Evolutionary conservation across 139 green algal species (phyloP).

Genomic region (Chlorokybus atmophyticus): DNA sequence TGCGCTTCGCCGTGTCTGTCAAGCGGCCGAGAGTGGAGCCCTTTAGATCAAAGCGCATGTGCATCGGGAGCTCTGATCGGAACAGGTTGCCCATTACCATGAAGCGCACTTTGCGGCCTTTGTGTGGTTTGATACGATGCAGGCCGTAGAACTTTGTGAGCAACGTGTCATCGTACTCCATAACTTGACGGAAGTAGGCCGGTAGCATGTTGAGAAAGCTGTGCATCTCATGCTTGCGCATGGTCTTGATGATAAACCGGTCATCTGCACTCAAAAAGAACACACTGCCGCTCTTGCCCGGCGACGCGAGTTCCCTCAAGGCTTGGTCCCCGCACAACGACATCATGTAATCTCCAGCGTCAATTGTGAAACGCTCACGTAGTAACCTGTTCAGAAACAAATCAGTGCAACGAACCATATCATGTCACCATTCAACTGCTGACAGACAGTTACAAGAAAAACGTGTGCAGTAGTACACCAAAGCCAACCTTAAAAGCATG

Average conservation of each 20-base stretch:
- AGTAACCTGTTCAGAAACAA: slow-evolving; percentile 35
- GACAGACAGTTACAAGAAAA: too few species aligned
- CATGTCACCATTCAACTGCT: too few species aligned
- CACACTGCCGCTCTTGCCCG: slow-evolving; percentile 70
- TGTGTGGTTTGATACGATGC: slow-evolving; percentile 57
- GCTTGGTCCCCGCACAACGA: slow-evolving; percentile 62
- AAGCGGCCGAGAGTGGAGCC: slow-evolving; percentile 59
- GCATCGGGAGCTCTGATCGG: slow-evolving; percentile 66
- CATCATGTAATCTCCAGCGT: slow-evolving; percentile 60
- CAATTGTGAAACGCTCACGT: slow-evolving; percentile 51
- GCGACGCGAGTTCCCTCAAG: slow-evolving; percentile 75
- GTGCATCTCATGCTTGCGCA: slow-evolving; percentile 56
- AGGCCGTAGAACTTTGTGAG: slow-evolving; percentile 84
- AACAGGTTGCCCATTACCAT: slow-evolving; percentile 95
- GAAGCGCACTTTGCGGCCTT: slow-evolving; percentile 72
- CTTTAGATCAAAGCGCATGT: slow-evolving; percentile 88
- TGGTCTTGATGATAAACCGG: slow-evolving; percentile 61
- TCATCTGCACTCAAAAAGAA: slow-evolving; percentile 75
- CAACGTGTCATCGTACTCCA: slow-evolving; percentile 46
- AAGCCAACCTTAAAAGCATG: slow-evolving; percentile 1
- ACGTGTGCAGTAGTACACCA: too few species aligned
- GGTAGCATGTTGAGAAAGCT: slow-evolving; percentile 63
- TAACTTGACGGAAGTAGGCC: slow-evolving; percentile 62
- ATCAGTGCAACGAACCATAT: too few species aligned
- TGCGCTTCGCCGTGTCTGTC: slow-evolving; percentile 14